These are phyloP conservation scores for Trametes gibbosa DNA, from an alignment of 768 basidiomycete genomes.

Conservation along the genomic window DNA sequence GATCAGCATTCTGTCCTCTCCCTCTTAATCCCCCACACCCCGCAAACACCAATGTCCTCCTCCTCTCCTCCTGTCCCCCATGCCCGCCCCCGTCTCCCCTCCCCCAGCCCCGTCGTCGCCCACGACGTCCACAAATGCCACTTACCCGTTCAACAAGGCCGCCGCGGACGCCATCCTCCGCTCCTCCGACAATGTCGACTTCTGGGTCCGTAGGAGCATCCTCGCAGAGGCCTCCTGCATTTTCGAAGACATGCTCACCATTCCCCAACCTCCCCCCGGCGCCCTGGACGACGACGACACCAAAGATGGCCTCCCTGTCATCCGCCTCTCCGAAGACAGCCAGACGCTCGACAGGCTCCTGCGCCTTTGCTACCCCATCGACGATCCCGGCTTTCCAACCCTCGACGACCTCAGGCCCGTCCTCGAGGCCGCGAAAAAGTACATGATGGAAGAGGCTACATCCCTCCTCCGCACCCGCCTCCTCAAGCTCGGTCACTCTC, in stretches of 20 bases:
- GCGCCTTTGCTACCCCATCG: conserved; percentile 20
- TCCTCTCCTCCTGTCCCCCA: not conserved
- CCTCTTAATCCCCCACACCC: not conserved
- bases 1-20: conserved; percentile 9
- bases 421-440: conserved; percentile 23
- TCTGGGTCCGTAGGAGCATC: conserved; percentile 15
- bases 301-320: conserved; percentile 14
- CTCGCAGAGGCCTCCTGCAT: conserved; percentile 18
- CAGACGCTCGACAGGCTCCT: conserved; percentile 16
- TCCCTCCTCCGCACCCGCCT: conserved; percentile 13
- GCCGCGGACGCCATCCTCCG: conserved; percentile 20
- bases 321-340: conserved; percentile 17
- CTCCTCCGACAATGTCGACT: conserved; percentile 19
- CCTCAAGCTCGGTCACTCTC: conserved; percentile 15
- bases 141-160: conserved; percentile 19
- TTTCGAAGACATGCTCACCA: conserved; percentile 23
- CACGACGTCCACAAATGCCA: conserved; percentile 5
- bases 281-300: conserved; percentile 10
- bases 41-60: not conserved
- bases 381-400: conserved; percentile 12
- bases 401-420: conserved; percentile 20
- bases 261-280: conserved; percentile 15
- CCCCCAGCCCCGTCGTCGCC: not conserved
- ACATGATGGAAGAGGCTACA: conserved; percentile 20
- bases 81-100: not conserved